These are phyloP conservation scores for Seiridium unicorne DNA, from an alignment of 2,329 filamentous ascomycete genomes.

Conservation along the genomic window DNA sequence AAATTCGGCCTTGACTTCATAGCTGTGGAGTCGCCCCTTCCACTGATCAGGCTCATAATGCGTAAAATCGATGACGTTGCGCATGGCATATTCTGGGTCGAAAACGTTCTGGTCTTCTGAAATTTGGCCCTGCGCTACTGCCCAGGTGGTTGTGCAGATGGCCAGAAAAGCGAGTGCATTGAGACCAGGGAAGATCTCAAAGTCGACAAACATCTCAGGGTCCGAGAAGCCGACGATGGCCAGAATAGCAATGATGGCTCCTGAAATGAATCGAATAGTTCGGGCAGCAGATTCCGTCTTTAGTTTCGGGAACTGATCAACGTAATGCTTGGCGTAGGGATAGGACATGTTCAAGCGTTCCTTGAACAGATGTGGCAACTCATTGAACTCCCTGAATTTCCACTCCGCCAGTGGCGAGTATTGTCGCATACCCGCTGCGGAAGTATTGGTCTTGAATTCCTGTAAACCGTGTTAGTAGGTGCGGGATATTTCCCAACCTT, in stretches of 20 bases:
- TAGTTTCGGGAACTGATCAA: constrained; percentile 95
- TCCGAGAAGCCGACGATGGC: constrained; percentile 83
- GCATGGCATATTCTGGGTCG: constrained; percentile 85
- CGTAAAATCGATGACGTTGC: constrained; percentile 87
- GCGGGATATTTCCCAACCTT: neutral
- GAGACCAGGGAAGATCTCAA: constrained; percentile 85
- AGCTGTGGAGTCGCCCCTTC: constrained; percentile 86
- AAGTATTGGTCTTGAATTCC: constrained; percentile 95
- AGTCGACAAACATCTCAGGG: constrained; percentile 84
- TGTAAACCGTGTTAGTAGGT: constrained; percentile 32
- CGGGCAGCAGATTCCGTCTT: constrained; percentile 84
- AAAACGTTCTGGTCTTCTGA: constrained; percentile 88
- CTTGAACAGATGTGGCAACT: constrained; percentile 87
- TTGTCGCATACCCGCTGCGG: constrained; percentile 79
- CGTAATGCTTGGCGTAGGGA: constrained; percentile 85
- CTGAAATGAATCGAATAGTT: constrained; percentile 84
- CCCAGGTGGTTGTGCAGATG: constrained; percentile 80
- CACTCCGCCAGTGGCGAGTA: constrained; percentile 94
- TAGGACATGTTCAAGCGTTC: constrained; percentile 92
- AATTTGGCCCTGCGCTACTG: constrained; percentile 76
- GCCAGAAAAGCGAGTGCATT: constrained; percentile 90
- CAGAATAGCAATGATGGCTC: constrained; percentile 82
- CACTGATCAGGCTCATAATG: constrained; percentile 90
- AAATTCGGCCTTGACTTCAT: constrained; percentile 90
- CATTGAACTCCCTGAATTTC: constrained; percentile 99